Evolutionary conservation across 139 green algal genomes (phyloP).

Genomic region (Coccomyxa sp.): DNA sequence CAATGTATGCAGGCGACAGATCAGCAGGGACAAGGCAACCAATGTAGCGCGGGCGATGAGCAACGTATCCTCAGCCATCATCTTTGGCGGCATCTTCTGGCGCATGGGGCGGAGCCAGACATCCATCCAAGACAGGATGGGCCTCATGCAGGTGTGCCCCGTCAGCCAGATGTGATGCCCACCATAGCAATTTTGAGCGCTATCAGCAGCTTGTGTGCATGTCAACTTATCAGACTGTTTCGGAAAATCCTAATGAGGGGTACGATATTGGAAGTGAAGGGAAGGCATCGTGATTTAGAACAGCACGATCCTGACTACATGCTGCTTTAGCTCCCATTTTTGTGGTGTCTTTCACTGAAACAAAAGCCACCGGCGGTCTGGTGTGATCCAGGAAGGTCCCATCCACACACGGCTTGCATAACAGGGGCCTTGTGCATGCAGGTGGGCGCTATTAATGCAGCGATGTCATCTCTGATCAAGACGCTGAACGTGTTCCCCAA

Average conservation of each 20-base stretch:
- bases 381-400: background rate
- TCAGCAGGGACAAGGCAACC: conserved; percentile 76
- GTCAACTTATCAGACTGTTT: no score
- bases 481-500: conserved; percentile 81
- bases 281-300: no score
- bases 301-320: no score
- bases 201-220: no score
- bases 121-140: conserved; percentile 84
- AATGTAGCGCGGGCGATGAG: conserved; percentile 62
- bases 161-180: background rate
- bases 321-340: no score
- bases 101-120: conserved; percentile 63
- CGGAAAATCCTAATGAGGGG: no score
- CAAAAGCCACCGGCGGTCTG: background rate
- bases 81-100: conserved; percentile 93
- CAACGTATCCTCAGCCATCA: conserved; percentile 74
- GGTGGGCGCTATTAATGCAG: conserved; percentile 80
- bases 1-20: conserved; percentile 48
- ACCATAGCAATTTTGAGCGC: background rate
- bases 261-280: no score
- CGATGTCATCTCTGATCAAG: conserved; percentile 84
- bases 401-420: background rate
- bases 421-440: conserved; percentile 28
- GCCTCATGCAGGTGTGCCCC: conserved; percentile 57
- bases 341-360: no score